Percentiles rank a stretch among this genome's conserved stretches.
phyloP scores from a whole-genome alignment of 1,284 basidiomycete species.

The Abortiporus biennis region DNA sequence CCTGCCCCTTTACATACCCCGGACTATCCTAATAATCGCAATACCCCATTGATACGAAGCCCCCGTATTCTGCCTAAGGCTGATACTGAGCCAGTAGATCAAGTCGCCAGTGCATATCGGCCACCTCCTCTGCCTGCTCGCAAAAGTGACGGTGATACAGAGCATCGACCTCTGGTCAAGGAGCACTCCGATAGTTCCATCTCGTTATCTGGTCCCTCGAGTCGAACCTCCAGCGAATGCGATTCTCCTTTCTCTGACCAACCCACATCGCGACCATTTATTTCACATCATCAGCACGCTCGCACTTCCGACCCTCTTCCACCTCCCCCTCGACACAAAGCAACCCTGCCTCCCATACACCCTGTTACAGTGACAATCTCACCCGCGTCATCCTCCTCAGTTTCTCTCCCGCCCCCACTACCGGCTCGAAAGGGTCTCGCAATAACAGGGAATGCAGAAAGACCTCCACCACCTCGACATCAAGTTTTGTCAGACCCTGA shows the following conservation, averaged over 20 bases:
- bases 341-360: slow-evolving; percentile 6
- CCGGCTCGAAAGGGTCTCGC: slow-evolving; percentile 20
- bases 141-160: background rate
- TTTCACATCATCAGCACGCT: background rate
- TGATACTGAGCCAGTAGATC: background rate
- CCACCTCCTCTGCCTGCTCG: slow-evolving; percentile 6
- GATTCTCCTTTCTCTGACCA: background rate
- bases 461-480: slow-evolving; percentile 11
- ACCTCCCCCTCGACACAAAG: slow-evolving; percentile 23
- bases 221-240: slow-evolving; percentile 5
- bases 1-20: background rate
- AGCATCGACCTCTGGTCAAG: background rate
- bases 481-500: slow-evolving; percentile 14
- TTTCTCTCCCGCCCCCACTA: slow-evolving; percentile 23
- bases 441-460: slow-evolving; percentile 12
- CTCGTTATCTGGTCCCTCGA: slow-evolving; percentile 1
- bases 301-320: slow-evolving; percentile 13
- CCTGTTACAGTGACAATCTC: slow-evolving; percentile 8
- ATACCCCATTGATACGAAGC: background rate
- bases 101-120: background rate
- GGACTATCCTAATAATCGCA: background rate
- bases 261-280: background rate
- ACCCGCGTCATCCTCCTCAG: slow-evolving; percentile 12
- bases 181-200: no score
- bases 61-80: background rate